These are phyloP conservation scores for Heterobasidion occidentale DNA, from an alignment of 1,284 basidiomycete species.

Conservation along the genomic window DNA sequence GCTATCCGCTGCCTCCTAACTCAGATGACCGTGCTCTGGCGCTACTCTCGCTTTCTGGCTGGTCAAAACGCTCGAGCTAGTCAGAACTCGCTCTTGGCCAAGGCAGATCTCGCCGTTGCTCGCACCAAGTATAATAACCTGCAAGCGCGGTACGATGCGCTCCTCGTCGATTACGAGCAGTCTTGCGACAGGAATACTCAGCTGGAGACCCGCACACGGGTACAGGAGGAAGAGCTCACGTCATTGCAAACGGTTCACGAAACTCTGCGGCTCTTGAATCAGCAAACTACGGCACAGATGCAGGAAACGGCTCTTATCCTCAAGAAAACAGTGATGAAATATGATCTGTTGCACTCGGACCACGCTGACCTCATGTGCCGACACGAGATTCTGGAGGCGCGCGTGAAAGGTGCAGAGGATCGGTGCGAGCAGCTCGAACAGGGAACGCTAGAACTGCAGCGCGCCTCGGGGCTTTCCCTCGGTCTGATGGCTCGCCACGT, in stretches of 20 bases:
- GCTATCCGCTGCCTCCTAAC: background rate
- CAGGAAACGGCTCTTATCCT: background rate
- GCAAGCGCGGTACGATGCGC: constrained; percentile 1
- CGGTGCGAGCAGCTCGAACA: background rate
- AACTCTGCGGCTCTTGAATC: background rate
- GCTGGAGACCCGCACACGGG: background rate
- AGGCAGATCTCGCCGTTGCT: constrained; percentile 2
- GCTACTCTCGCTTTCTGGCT: background rate
- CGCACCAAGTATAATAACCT: background rate
- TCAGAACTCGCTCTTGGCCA: background rate
- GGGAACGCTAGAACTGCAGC: background rate
- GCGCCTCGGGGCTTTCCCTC: constrained; percentile 2
- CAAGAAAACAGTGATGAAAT: background rate
- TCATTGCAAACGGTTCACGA: background rate
- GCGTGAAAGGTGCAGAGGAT: background rate
- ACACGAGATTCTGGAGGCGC: background rate
- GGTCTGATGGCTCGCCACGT: constrained; percentile 1
- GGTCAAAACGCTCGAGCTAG: background rate
- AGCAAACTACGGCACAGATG: background rate
- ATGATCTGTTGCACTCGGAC: constrained; percentile 6
- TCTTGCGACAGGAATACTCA: background rate
- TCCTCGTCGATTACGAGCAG: background rate
- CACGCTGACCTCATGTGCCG: constrained; percentile 1
- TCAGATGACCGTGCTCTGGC: constrained; percentile 1
- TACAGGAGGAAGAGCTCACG: background rate